These are phyloP conservation scores for Ilex aquifolium DNA, from an alignment of 257 asterid species.

Conservation along the genomic window DNA sequence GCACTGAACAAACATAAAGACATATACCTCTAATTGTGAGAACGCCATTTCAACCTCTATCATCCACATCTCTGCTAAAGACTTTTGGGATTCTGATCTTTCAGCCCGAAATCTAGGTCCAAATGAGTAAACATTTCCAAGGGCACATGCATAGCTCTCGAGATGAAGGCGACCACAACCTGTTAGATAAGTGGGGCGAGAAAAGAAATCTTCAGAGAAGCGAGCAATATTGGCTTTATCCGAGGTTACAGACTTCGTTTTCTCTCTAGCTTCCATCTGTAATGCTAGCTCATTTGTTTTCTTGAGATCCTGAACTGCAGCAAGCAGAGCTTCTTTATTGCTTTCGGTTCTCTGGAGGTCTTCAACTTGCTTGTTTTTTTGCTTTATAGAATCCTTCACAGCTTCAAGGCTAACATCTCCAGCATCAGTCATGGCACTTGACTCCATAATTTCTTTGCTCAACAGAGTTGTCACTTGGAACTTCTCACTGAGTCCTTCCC, in stretches of 20 bases:
- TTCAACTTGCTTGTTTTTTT: slow-evolving; percentile 56
- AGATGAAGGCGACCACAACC: slow-evolving; percentile 74
- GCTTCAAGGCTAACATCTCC: slow-evolving; percentile 38
- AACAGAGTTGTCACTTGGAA: slow-evolving; percentile 59
- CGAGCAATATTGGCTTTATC: slow-evolving; percentile 12
- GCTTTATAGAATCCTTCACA: slow-evolving; percentile 48
- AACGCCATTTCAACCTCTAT: slow-evolving; percentile 84
- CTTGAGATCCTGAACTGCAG: slow-evolving; percentile 66
- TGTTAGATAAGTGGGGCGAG: slow-evolving; percentile 43
- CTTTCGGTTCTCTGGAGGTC: slow-evolving; percentile 64
- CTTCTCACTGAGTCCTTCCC: slow-evolving; percentile 40
- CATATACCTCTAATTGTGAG: slow-evolving; percentile 51
- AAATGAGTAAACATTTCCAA: slow-evolving; percentile 76
- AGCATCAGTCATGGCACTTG: slow-evolving; percentile 10
- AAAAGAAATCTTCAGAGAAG: slow-evolving; percentile 56
- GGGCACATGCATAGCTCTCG: slow-evolving; percentile 78
- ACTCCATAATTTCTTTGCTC: slow-evolving; percentile 19
- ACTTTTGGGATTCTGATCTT: slow-evolving; percentile 37
- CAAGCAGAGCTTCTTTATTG: slow-evolving; percentile 70
- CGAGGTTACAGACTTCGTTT: slow-evolving; percentile 21
- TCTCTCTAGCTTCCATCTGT: slow-evolving; percentile 50
- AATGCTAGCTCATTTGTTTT: slow-evolving; percentile 51
- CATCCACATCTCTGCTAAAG: slow-evolving; percentile 81
- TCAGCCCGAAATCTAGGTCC: slow-evolving; percentile 76
- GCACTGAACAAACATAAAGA: neutral